Evolutionary conservation across 805 yeast species (phyloP).

Genomic region (Candida sonorensis): DNA sequence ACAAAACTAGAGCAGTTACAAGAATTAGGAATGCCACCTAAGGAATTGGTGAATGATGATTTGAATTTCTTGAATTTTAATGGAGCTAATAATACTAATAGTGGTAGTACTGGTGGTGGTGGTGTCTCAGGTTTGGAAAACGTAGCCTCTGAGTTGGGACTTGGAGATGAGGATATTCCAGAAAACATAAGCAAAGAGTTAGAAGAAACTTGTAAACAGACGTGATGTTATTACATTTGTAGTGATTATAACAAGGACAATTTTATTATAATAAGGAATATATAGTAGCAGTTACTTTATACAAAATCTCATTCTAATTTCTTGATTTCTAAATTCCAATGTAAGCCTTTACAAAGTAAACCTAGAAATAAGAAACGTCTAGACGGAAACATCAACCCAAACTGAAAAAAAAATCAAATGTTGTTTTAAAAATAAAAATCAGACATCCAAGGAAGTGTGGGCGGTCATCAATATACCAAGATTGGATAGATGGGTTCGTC

Average conservation of each 20-base stretch:
- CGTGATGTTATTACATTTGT: background rate
- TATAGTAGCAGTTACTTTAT: too few relatives aligned
- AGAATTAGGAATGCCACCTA: constrained; percentile 74
- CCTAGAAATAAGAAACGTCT: constrained; percentile 3
- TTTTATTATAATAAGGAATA: too few relatives aligned
- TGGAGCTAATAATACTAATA: too few relatives aligned
- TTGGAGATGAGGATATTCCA: constrained; percentile 48
- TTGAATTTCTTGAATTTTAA: constrained; percentile 32
- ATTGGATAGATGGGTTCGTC: constrained; percentile 54
- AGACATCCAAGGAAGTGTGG: constrained; percentile 88
- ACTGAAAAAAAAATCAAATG: too few relatives aligned
- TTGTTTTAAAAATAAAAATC: constrained; percentile 39
- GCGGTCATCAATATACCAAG: constrained; percentile 85
- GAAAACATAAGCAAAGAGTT: constrained; percentile 43
- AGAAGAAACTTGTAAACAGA: constrained; percentile 52
- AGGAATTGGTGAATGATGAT: constrained; percentile 48
- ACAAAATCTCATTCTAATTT: too few relatives aligned
- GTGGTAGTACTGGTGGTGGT: constrained; percentile 4
- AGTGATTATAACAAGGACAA: too few relatives aligned
- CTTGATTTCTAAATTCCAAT: constrained; percentile 1
- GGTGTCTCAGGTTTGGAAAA: background rate
- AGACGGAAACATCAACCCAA: too few relatives aligned
- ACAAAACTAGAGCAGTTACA: constrained; percentile 60
- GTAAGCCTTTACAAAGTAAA: constrained; percentile 4
- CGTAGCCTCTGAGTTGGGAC: constrained; percentile 29